Evolutionary conservation across 176 grass and related monocot genomes (phyloP), one percentile per base, ranked within the genome.

Genomic region (Lolium multiflorum): DNA sequence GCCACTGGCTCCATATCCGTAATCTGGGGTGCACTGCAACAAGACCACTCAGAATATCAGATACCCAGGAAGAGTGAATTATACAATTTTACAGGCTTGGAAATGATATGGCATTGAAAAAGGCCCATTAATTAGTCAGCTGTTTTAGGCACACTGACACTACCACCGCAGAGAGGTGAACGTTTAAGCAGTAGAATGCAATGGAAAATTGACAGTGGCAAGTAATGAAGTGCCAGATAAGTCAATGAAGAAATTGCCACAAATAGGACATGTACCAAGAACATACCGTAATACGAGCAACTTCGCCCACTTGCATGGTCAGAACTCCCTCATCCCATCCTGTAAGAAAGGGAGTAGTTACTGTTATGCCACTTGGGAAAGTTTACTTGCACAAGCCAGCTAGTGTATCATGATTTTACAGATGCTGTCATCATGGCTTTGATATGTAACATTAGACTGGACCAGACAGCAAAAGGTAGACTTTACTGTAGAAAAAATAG

Each of bases 321-420:
- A 98, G 68, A 90, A 98, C 97, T 84, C 97, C 96, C 83, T 96
- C 94, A 54, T 98, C 97, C 97, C 97, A 98, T 89, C 97, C 97
- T 98, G 72, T 76, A 84, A 70, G 6, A 18, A 74, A 80, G 20
- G 60, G 43, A 84, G 35, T 16, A 81, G n/a, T 74, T 39, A 77
- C 0, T 20, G n/a, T 24, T 48, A 74, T 7, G 18, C 31, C 43
- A 74, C 20, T 76, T 61, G 3, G 9, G 20, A 51, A 13, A 64
- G 49, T 68, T 61, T 25, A 51, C 1, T 70, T 69, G 50, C 24
- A 75, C 24, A 18, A 75, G 16, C 41, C 43, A 71, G 15, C 21
- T 47, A 72, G 15, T 35, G 21, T 12, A 73, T 11, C 22, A 86
- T 82, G 28, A 62, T 24, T 88, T 51, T 85, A 58, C 24, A 70